A percentile compares a stretch with the other conserved stretches of the same genome.
Conservation (phyloP, 202 grass and related monocot species). For the Digitaria exilis region DNA sequence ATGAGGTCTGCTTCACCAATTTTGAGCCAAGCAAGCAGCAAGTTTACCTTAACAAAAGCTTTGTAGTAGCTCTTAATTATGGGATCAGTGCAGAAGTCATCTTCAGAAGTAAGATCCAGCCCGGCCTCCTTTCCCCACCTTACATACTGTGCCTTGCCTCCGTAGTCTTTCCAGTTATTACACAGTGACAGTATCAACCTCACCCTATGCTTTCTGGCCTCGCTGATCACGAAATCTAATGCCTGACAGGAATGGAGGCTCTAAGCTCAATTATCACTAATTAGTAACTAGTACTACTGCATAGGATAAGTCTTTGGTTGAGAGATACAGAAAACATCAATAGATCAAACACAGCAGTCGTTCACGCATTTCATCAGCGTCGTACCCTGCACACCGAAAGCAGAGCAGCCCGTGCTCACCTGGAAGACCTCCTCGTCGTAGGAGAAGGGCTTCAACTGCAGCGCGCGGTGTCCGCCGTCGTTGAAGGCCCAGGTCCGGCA, state of each 20-base stretch:
- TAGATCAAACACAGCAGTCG: not conserved
- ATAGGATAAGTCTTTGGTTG: not conserved
- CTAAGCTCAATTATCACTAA: not conserved
- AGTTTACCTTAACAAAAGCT: slow-evolving; percentile 69
- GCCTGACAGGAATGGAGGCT: slow-evolving; percentile 37
- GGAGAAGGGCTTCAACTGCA: slow-evolving; percentile 58
- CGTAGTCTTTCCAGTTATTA: slow-evolving; percentile 82
- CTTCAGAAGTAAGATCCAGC: slow-evolving; percentile 57
- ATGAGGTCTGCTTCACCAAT: not conserved
- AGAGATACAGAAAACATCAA: not conserved
- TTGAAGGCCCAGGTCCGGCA: slow-evolving; percentile 91
- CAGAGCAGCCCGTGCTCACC: slow-evolving; percentile 31
- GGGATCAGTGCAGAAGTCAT: slow-evolving; percentile 70
- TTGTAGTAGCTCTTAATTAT: slow-evolving; percentile 81
- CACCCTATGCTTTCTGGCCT: slow-evolving; percentile 65
- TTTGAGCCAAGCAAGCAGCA: not conserved
- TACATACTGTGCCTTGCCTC: slow-evolving; percentile 77
- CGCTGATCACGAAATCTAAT: slow-evolving; percentile 83
- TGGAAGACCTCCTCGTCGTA: slow-evolving; percentile 70
- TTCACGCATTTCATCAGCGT: slow-evolving; percentile 34
- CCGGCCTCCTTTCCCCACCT: slow-evolving; percentile 73
- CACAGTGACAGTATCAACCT: slow-evolving; percentile 71
- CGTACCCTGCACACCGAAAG: too few species aligned
- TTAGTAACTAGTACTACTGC: not conserved
- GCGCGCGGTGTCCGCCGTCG: slow-evolving; percentile 65